Evolutionary conservation across 1,139 yeast species (phyloP), one percentile per base, ranked within the genome.

Genomic region (Sugiyamaella grinbergsii): DNA sequence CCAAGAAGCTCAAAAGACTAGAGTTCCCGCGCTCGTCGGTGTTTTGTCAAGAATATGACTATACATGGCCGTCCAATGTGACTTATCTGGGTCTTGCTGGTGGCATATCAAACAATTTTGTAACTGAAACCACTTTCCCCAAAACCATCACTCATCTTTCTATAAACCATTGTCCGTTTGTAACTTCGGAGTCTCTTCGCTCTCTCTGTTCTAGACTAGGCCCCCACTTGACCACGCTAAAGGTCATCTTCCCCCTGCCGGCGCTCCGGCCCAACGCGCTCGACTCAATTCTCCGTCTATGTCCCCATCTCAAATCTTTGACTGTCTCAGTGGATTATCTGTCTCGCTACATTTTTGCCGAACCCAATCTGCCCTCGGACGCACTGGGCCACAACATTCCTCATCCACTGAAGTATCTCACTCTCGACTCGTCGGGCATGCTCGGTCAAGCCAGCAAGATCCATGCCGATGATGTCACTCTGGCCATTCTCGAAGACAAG

Each of bases 11-110:
- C 47, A 87, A 89, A 32, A 85, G 84, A 55, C 71, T 93, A 45
- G 84, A 93, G 32, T 91, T 93, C 60, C 98, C 98, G 1, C 73
- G 98, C 54, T 85, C 95, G 1, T 88, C 96, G 0, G 79, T 91
- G 10, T 83, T 83, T 48, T 85, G 95, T 59, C 80, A 79, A 50
- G 81, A 82, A 31, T 80, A 78, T 58, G 75, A 69, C 26, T 11
- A 23, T 20, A 59, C 62, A 8, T 93, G 98, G 98, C 98, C 98
- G 0, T 79, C 83, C 3, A 80, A 78, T 50, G 69, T 93, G 42
- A 76, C 82, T 63, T 82, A 81, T 60, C 70, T 93, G 41, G 80
- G 94, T 51, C 73, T 93, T 3, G 83, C 95, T 34, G 98, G 98
- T 1, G 96, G 97, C 4, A 82, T 93, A 5, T 80, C 94, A 1